Percentiles rank a stretch among this genome's conserved stretches.
Evolutionary conservation across 768 basidiomycete species (phyloP).

Genomic region (Auriscalpium vulgare): DNA sequence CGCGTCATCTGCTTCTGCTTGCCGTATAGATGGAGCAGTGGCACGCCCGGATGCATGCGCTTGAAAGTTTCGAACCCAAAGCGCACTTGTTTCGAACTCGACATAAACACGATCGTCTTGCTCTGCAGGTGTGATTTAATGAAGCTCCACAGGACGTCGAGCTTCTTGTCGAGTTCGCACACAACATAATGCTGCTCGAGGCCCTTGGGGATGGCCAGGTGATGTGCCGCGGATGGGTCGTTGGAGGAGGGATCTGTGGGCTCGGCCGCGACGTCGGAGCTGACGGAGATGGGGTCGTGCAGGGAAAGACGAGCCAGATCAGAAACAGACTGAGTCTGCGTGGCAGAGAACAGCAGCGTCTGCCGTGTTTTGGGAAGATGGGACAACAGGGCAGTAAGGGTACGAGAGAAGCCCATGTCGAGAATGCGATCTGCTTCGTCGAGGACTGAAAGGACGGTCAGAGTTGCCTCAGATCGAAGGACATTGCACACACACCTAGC

Average conservation of each 20-base stretch:
- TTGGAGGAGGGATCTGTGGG: conserved; percentile 17
- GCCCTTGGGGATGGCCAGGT: conserved; percentile 54
- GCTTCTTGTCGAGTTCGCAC: conserved; percentile 77
- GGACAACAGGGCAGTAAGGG: conserved; percentile 82
- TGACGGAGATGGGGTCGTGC: conserved; percentile 70
- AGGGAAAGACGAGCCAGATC: conserved; percentile 89
- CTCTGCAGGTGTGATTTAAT: conserved; percentile 87
- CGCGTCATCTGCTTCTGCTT: conserved; percentile 95
- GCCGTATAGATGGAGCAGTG: conserved; percentile 90
- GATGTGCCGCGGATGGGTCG: conserved; percentile 35
- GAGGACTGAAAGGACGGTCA: conserved; percentile 48
- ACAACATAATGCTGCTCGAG: conserved; percentile 88
- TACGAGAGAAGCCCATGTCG: conserved; percentile 91
- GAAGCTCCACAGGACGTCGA: conserved; percentile 90
- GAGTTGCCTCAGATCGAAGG: neutral
- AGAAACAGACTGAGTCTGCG: conserved; percentile 83
- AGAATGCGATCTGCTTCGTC: conserved; percentile 96
- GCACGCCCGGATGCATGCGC: conserved; percentile 88
- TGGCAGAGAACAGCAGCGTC: conserved; percentile 94
- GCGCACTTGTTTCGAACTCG: conserved; percentile 93
- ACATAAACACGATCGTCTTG: conserved; percentile 91
- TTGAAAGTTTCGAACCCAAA: conserved; percentile 95
- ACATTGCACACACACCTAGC: conserved; percentile 49
- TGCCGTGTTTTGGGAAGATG: conserved; percentile 90
- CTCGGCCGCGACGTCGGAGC: conserved; percentile 31